A percentile compares a stretch with the other conserved stretches of the same genome.
Conservation (phyloP, 1,284 basidiomycete species). For the Cryptococcus sp. region DNA sequence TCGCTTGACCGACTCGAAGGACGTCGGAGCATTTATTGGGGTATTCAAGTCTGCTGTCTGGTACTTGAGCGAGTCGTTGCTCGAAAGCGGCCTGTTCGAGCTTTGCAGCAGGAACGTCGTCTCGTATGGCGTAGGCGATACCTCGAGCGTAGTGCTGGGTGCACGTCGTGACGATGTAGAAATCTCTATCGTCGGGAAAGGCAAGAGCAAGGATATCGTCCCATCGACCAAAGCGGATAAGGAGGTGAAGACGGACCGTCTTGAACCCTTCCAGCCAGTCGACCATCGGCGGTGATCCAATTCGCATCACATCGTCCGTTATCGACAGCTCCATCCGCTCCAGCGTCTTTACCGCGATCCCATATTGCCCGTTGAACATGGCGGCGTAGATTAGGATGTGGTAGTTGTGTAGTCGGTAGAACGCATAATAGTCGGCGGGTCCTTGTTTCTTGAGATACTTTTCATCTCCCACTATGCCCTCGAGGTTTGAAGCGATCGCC, state of each 20-base stretch:
- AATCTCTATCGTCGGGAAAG: conserved; percentile 20
- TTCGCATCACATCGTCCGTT: conserved; percentile 22
- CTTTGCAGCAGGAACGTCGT: conserved; percentile 15
- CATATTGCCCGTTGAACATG: conserved; percentile 37
- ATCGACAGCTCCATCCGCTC: conserved; percentile 30
- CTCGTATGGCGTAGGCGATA: conserved; percentile 26
- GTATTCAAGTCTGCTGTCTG: conserved; percentile 21
- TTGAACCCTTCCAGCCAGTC: conserved; percentile 37
- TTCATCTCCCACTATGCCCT: conserved; percentile 30
- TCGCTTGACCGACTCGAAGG: conserved; percentile 30
- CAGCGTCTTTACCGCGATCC: conserved; percentile 22
- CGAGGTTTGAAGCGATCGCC: conserved; percentile 25
- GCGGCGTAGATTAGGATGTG: conserved; percentile 36
- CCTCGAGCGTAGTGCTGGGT: conserved; percentile 33
- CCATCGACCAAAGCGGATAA: conserved; percentile 41
- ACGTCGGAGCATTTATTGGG: conserved; percentile 32
- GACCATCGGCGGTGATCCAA: conserved; percentile 20
- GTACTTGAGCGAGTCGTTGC: conserved; percentile 13
- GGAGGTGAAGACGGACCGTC: conserved; percentile 27
- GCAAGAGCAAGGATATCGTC: conserved; percentile 26
- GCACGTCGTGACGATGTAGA: conserved; percentile 31
- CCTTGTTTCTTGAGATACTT: conserved; percentile 21
- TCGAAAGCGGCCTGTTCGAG: conserved; percentile 20
- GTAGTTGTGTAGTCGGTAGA: conserved; percentile 41
- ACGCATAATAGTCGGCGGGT: conserved; percentile 27